Evolutionary conservation across 73 alveolate species (phyloP).

Genomic region (Blepharisma japonicum): DNA sequence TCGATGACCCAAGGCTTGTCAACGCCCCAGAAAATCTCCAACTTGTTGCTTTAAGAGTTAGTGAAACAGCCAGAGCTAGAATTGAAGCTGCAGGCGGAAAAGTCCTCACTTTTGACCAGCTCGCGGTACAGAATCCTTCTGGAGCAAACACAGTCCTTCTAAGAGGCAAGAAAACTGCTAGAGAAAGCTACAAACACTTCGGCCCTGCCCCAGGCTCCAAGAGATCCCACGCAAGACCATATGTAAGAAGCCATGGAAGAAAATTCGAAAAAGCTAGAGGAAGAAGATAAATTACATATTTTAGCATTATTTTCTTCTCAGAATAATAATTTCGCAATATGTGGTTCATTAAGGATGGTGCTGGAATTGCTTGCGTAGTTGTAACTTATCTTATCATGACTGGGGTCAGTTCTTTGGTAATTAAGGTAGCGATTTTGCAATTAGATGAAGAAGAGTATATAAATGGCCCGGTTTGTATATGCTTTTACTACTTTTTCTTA

Average conservation of each 20-base stretch:
- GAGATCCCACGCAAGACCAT: slow-evolving; percentile 42
- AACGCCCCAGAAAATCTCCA: slow-evolving; percentile 68
- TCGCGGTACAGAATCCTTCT: slow-evolving; percentile 76
- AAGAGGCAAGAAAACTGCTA: slow-evolving; percentile 87
- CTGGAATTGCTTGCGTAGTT: neutral
- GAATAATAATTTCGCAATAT: neutral
- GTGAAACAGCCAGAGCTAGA: slow-evolving; percentile 93
- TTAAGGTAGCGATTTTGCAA: neutral
- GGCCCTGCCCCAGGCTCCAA: slow-evolving; percentile 86
- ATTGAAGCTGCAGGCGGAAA: slow-evolving; percentile 86
- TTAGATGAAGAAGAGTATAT: neutral
- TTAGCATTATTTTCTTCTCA: neutral
- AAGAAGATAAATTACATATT: neutral
- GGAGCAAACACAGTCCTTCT: slow-evolving; percentile 63
- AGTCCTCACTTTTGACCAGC: slow-evolving; percentile 83
- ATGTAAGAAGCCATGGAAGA: slow-evolving; percentile 54
- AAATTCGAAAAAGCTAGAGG: slow-evolving; percentile 54
- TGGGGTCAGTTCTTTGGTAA: neutral
- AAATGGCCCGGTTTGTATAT: neutral
- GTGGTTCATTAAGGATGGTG: slow-evolving; percentile 17
- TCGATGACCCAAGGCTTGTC: slow-evolving; percentile 78
- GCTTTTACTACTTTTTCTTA: neutral
- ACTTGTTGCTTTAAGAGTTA: slow-evolving; percentile 82
- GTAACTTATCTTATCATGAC: neutral
- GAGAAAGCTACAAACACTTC: slow-evolving; percentile 76